phyloP scores from a whole-genome alignment of 768 basidiomycete genomes.

The Serendipita sp. region DNA sequence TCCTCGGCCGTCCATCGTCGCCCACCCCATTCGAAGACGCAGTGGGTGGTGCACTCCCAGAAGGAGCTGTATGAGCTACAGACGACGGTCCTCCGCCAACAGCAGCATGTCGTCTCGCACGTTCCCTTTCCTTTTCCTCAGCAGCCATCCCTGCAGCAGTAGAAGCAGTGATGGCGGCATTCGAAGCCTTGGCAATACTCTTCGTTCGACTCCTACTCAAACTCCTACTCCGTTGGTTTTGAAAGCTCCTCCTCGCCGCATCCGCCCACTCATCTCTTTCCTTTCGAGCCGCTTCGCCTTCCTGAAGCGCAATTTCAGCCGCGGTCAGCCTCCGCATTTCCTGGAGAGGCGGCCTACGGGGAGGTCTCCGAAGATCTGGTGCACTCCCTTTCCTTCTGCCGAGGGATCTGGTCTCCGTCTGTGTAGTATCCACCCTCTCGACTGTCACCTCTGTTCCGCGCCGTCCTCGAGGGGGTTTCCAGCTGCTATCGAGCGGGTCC shows the following conservation, averaged over 20 bases:
- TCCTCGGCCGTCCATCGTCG: slow-evolving; percentile 12
- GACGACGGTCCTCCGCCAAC: background rate
- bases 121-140: background rate
- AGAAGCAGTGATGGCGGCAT: background rate
- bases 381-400: background rate
- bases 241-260: slow-evolving; percentile 45
- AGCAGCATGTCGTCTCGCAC: background rate
- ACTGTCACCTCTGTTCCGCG: background rate
- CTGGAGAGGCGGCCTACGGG: background rate
- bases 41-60: slow-evolving; percentile 1
- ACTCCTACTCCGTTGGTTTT: slow-evolving; percentile 44
- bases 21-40: slow-evolving; percentile 6
- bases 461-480: background rate
- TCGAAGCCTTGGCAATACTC: slow-evolving; percentile 28
- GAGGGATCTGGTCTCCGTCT: background rate
- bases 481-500: background rate
- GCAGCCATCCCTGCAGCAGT: slow-evolving; percentile 1
- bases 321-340: background rate
- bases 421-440: background rate
- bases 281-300: slow-evolving; percentile 40
- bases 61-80: background rate
- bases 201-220: slow-evolving; percentile 48
- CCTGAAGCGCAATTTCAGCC: slow-evolving; percentile 14
- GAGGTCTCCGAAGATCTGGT: background rate
- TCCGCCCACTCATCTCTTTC: slow-evolving; percentile 52